These are phyloP conservation scores for Roridomyces roridus DNA, from an alignment of 768 basidiomycete species.

Conservation along the genomic window DNA sequence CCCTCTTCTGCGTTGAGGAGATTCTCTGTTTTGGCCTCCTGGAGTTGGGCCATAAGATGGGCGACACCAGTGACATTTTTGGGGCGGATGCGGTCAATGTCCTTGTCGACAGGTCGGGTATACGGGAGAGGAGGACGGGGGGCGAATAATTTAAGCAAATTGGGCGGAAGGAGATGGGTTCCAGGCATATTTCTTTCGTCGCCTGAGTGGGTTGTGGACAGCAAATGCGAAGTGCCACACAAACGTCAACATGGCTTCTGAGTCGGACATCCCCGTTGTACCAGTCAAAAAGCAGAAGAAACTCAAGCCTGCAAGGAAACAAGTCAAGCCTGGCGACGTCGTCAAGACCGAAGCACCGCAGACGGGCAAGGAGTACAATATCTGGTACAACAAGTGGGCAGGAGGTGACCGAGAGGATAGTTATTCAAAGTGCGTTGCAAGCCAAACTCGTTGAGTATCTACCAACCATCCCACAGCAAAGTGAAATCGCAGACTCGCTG, in stretches of 20 bases:
- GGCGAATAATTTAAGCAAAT: slow-evolving; percentile 95
- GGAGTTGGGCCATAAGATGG: slow-evolving; percentile 69
- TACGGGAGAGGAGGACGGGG: slow-evolving; percentile 92
- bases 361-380: slow-evolving; percentile 97
- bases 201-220: too few relatives aligned
- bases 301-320: slow-evolving; percentile 90
- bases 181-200: too few relatives aligned
- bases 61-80: slow-evolving; percentile 85
- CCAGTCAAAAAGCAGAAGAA: slow-evolving; percentile 62
- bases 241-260: too few relatives aligned
- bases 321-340: slow-evolving; percentile 90
- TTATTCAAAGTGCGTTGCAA: slow-evolving; percentile 92
- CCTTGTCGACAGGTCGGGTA: slow-evolving; percentile 81
- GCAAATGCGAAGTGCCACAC: too few relatives aligned
- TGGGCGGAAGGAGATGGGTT: slow-evolving; percentile 91
- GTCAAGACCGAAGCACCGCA: slow-evolving; percentile 89
- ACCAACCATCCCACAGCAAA: slow-evolving; percentile 65
- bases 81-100: slow-evolving; percentile 72
- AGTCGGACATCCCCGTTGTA: too few relatives aligned
- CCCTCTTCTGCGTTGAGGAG: slow-evolving; percentile 61
- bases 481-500: slow-evolving; percentile 94
- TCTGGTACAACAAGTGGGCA: slow-evolving; percentile 99
- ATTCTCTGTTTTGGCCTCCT: slow-evolving; percentile 77
- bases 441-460: neutral
- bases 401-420: slow-evolving; percentile 97